Conservation (phyloP, 1,284 basidiomycete species). For the Chalciporus sp. region DNA sequence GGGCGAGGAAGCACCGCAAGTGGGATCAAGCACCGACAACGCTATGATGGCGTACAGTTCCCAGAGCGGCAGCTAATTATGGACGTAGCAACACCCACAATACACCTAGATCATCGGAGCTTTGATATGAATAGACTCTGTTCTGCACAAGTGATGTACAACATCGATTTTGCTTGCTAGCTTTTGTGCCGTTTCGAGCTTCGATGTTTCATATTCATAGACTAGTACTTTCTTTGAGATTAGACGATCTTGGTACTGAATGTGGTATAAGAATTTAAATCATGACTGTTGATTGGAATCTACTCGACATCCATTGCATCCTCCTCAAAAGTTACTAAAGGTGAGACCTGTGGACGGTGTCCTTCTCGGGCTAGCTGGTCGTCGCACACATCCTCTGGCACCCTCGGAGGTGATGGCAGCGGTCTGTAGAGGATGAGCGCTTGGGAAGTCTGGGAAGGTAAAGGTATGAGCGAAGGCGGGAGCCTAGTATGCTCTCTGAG, state of each 20-base stretch:
- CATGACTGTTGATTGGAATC: conserved; percentile 3
- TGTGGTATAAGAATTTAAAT: conserved; percentile 7
- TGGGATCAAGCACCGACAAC: conserved; percentile 35
- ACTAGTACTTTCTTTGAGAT: conserved; percentile 18
- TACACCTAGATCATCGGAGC: conserved; percentile 3
- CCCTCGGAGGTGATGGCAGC: conserved; percentile 30
- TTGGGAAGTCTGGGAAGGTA: conserved; percentile 37
- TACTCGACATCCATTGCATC: conserved; percentile 66
- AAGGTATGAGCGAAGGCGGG: conserved; percentile 19
- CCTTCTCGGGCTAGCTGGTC: not conserved
- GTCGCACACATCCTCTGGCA: conserved; percentile 6
- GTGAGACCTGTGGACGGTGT: not conserved
- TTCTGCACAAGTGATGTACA: conserved; percentile 8
- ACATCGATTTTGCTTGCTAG: conserved; percentile 10
- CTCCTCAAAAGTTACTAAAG: conserved; percentile 32
- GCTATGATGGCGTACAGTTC: conserved; percentile 51
- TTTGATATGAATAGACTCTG: conserved; percentile 8
- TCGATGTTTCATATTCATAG: conserved; percentile 20
- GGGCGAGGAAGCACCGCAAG: conserved; percentile 34
- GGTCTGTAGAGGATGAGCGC: conserved; percentile 65
- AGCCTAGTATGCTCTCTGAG: conserved; percentile 36
- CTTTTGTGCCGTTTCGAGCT: conserved; percentile 7
- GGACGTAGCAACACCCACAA: conserved; percentile 9
- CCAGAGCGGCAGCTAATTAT: conserved; percentile 36
- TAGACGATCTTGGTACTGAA: conserved; percentile 19